Base-by-base conservation (phyloP, 495 filamentous ascomycete species). In the Annulohypoxylon stygium region DNA sequence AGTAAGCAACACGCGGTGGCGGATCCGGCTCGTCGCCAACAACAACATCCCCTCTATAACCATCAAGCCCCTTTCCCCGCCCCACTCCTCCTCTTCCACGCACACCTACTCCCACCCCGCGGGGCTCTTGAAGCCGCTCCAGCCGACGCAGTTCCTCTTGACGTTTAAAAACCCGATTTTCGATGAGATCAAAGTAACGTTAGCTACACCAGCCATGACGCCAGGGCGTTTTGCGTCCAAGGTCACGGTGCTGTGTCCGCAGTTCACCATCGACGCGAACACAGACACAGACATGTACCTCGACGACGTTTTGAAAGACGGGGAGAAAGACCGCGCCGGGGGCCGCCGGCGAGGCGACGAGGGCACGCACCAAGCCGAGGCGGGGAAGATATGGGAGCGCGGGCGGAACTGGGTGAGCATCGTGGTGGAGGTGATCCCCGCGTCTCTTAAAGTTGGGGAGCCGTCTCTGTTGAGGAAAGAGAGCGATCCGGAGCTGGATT, bases 331-430 rank as follows among this genome's bases (percentile, higher is more conserved):
- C 30, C 1, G 74, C 69, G 83, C 70, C 55, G 83, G 73, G 51
- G 83, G 57, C 75, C 54, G 83, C 53, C 75, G 76, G 20, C 79
- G 78, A 75, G 80, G 68, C 30, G 79, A 76, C 55, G 82, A 82
- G 12, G 80, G 81, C 37, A 76, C 76, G 68, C 87, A 87, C 63
- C 89, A 91, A 51, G 90, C 93, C 2, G 93, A 97, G 78, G 93
- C 92, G 4, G 96, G 96, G 14, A 98, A 98, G 80, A 90, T 99
- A 26, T 99, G 93, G 93, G 93, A 98, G 67, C 88, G 90, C 67
- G 95, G 95, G 0, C 85, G 95, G n/a, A 99, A 98, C 78, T 97
- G 94, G 93, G 95, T 94, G 1, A 93, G 88, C 53, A 91, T 99
- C 6, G 92, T 98, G 6, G 83, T 99, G 14, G 96, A 99, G 79